A percentile compares a stretch with the other conserved stretches of the same genome.
Evolutionary conservation across 805 yeast species (phyloP).

Genomic region (Ogataea paraovalis): DNA sequence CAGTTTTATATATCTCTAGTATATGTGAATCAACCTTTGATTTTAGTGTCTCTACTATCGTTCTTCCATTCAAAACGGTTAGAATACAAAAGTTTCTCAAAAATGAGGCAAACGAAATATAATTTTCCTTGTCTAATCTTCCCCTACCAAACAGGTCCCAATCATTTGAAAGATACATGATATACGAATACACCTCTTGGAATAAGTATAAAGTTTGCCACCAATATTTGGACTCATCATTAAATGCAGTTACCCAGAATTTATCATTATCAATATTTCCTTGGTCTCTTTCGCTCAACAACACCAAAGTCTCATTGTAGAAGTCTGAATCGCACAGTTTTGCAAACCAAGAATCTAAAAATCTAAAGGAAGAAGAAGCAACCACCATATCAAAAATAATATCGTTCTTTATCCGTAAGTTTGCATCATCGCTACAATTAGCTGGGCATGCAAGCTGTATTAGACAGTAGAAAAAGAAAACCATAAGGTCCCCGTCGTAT

Average conservation of each 20-base stretch:
- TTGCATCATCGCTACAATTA: conserved; percentile 4
- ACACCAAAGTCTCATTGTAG: conserved; percentile 15
- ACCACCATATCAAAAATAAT: conserved; percentile 24
- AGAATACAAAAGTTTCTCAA: conserved; percentile 48
- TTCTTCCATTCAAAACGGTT: conserved; percentile 22
- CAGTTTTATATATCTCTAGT: conserved; percentile 8
- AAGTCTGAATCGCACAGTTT: conserved; percentile 18
- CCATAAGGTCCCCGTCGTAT: background rate
- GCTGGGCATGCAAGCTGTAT: background rate
- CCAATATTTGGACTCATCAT: conserved; percentile 19
- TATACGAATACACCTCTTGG: conserved; percentile 61
- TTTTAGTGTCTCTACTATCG: conserved; percentile 6
- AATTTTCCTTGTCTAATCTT: conserved; percentile 37
- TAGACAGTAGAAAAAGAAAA: background rate
- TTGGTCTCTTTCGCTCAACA: conserved; percentile 15
- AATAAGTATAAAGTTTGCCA: conserved; percentile 44
- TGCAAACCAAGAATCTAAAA: conserved; percentile 18
- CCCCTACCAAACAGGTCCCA: conserved; percentile 47
- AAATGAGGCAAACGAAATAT: conserved; percentile 40
- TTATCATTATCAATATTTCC: conserved; percentile 8
- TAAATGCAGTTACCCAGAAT: conserved; percentile 16
- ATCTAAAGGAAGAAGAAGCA: conserved; percentile 17
- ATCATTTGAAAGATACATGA: conserved; percentile 66
- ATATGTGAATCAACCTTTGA: conserved; percentile 10
- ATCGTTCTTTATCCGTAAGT: conserved; percentile 15